A percentile compares a stretch with the other conserved stretches of the same genome.
Evolutionary conservation across 768 basidiomycete genomes (phyloP).

Genomic region (Suillus subluteus): DNA sequence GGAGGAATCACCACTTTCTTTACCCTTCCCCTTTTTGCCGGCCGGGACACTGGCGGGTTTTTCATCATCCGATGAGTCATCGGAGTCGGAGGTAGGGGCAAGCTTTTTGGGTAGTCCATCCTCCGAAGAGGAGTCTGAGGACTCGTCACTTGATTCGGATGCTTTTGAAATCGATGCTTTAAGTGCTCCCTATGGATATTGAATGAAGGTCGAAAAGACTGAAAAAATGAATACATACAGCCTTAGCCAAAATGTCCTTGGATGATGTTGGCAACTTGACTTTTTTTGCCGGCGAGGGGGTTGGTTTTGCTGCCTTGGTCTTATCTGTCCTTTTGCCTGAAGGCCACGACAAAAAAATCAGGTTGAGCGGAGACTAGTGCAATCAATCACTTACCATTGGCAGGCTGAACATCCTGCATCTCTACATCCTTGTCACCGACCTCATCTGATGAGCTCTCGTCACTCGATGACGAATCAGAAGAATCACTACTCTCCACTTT

Average conservation of each 20-base stretch:
- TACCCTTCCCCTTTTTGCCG: slow-evolving; percentile 2
- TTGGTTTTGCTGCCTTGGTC: slow-evolving; percentile 32
- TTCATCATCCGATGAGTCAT: slow-evolving; percentile 22
- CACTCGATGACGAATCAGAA: slow-evolving; percentile 19
- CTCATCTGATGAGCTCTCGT: slow-evolving; percentile 22
- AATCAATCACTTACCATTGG: not conserved
- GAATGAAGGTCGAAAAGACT: not conserved
- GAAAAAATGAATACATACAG: slow-evolving; percentile 22
- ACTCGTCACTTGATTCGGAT: slow-evolving; percentile 29
- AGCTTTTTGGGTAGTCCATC: slow-evolving; percentile 32
- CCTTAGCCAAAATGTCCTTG: slow-evolving; percentile 48
- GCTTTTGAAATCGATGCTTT: slow-evolving; percentile 23
- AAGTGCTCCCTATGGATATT: slow-evolving; percentile 24
- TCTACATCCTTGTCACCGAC: slow-evolving; percentile 24
- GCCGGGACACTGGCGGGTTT: slow-evolving; percentile 10
- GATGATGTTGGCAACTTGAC: slow-evolving; percentile 38
- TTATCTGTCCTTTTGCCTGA: slow-evolving; percentile 40
- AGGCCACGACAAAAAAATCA: slow-evolving; percentile 34
- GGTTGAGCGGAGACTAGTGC: not conserved
- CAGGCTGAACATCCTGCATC: not conserved
- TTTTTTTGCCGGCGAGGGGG: slow-evolving; percentile 29
- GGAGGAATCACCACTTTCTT: slow-evolving; percentile 9
- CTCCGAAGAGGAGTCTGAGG: slow-evolving; percentile 36
- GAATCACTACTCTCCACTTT: slow-evolving; percentile 14
- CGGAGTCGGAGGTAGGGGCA: slow-evolving; percentile 16